Base-by-base conservation (phyloP, 1,284 basidiomycete genomes). In the Tilletia horrida region DNA sequence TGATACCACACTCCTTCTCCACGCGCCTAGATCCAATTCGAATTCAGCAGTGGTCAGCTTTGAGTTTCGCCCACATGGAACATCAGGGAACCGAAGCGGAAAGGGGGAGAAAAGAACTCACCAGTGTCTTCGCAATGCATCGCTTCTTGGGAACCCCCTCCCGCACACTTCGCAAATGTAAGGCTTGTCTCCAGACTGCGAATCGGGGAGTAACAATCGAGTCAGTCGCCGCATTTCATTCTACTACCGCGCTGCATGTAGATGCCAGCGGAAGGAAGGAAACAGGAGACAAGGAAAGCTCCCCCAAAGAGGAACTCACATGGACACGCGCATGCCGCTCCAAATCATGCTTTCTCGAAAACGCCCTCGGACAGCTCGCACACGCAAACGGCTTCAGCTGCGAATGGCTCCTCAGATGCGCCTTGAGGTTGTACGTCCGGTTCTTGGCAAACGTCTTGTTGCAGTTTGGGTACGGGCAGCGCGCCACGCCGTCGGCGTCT, bases 311-410 rank as follows among this genome's bases (percentile, higher is more conserved):
- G 21, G 23, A 40, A 29, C 67, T 40, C 63, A 70, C 67, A 47
- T 80, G 79, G 1, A 80, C 78, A 9, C 79, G 73, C 21, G 78
- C 75, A 65, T 81, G 79, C 25, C 79, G 66, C 69, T 80, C 79
- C 44, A 81, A 67, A 65, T 81, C 79, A 68, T 81, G 79, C 66
- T 79, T 81, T 31, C 79, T 71, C 44, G 73, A 73, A 62, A 81
- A 81, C 11, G 79, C 76, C 14, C 77, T 69, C 11, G 78, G 74
- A 57, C 79, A 81, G 47, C 74, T 72, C n/a, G 71, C 42, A 67
- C 79, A 81, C 13, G 73, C 71, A 66, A 80, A 81, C 9, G 79
- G 77, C 63, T 78, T 76, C 64, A 75, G 69, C 61, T 78, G 76
- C 66, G 75, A 75, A 48, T 77, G 76, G 45, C 73, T 75, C 35